A percentile compares a stretch with the other conserved stretches of the same genome.
Conservation (phyloP, 495 filamentous ascomycete species). For the Penicillium cataractarum region DNA sequence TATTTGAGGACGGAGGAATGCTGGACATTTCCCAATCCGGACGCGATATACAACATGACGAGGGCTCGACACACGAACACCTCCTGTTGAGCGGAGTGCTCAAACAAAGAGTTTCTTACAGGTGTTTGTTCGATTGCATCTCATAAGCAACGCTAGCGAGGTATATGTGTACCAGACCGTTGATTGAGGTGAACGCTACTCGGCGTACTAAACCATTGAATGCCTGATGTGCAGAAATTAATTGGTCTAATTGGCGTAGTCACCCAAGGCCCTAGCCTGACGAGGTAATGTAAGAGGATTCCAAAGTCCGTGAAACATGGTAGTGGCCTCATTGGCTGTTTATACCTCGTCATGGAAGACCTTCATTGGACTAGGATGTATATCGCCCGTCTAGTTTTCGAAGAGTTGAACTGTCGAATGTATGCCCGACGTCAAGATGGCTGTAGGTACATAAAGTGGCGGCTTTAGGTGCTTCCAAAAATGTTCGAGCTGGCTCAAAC, state of each 20-base stretch:
- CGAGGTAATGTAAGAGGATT: no score
- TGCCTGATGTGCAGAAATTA: no score
- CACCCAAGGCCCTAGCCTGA: no score
- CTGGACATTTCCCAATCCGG: slow-evolving; percentile 2
- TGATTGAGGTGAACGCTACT: not conserved
- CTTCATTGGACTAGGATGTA: no score
- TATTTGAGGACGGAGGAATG: slow-evolving; percentile 21
- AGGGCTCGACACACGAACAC: not conserved
- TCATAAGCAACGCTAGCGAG: not conserved
- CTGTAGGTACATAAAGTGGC: not conserved
- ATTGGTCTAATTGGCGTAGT: no score
- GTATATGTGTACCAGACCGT: not conserved
- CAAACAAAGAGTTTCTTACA: not conserved
- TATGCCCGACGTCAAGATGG: not conserved
- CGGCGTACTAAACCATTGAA: not conserved
- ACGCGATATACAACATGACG: not conserved
- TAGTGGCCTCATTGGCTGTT: no score
- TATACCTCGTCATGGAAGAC: no score
- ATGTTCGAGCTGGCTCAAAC: not conserved
- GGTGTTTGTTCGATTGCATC: not conserved
- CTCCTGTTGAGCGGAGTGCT: not conserved
- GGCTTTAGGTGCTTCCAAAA: not conserved
- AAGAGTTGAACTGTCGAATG: not conserved
- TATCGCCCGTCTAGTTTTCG: no score
- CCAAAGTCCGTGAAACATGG: no score